Evolutionary conservation across 1,139 yeast species (phyloP).

Genomic region (Blastobotrys raffinosifermentans): DNA sequence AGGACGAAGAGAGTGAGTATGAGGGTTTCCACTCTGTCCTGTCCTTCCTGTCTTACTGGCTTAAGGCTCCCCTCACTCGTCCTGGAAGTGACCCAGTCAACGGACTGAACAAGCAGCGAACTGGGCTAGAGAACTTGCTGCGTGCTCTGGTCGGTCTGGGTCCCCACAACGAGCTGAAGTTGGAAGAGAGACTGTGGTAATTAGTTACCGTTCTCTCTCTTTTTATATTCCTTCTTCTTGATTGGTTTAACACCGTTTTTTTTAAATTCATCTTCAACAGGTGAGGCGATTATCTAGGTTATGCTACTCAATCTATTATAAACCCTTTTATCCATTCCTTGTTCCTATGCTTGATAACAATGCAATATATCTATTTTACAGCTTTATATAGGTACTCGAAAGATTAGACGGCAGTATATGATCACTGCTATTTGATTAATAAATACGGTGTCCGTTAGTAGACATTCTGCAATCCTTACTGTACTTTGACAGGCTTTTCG

Average conservation of each 20-base stretch:
- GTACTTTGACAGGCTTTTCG: too few species aligned
- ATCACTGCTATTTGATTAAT: too few species aligned
- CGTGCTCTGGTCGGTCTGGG: constrained; percentile 89
- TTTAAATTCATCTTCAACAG: too few species aligned
- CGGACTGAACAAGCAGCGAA: constrained; percentile 91
- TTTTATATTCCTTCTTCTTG: constrained; percentile 7
- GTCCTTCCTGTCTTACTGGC: constrained; percentile 89
- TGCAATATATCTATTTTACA: too few species aligned
- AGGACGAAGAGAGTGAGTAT: constrained; percentile 40
- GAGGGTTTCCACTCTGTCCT: constrained; percentile 78
- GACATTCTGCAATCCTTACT: too few species aligned
- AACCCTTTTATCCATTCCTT: too few species aligned
- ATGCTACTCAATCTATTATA: neutral
- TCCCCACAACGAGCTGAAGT: constrained; percentile 83
- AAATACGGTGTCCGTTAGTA: too few species aligned
- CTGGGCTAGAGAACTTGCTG: constrained; percentile 84
- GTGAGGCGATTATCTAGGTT: neutral
- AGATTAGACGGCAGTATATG: too few species aligned
- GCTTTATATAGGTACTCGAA: too few species aligned
- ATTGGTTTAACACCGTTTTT: neutral
- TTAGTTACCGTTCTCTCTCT: constrained; percentile 2
- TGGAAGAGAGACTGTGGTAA: constrained; percentile 75
- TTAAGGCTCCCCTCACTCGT: constrained; percentile 91
- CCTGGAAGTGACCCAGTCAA: constrained; percentile 88
- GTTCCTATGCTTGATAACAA: too few species aligned